A percentile compares a stretch with the other conserved stretches of the same genome.
Evolutionary conservation across 169 alveolate species (phyloP).

Genomic region (Theileria annulata): DNA sequence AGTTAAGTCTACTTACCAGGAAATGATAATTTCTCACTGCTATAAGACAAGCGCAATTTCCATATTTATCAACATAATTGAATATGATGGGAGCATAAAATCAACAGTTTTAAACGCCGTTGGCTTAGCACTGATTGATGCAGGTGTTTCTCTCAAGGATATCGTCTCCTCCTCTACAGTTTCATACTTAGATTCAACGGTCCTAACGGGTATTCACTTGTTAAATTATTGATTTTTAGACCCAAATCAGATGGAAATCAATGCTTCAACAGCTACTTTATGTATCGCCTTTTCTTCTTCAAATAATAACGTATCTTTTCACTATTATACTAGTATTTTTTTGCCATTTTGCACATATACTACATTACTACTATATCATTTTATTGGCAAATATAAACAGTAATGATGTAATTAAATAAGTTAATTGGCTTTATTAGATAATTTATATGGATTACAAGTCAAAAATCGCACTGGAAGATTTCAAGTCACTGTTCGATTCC

Average conservation of each 20-base stretch:
- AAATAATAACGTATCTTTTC: constrained; percentile 33
- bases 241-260: constrained; percentile 60
- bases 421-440: constrained; percentile 13
- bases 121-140: constrained; percentile 75
- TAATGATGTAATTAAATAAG: not conserved
- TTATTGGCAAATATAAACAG: not conserved
- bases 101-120: constrained; percentile 75
- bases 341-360: no score
- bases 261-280: constrained; percentile 48
- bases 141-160: constrained; percentile 77
- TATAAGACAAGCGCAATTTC: constrained; percentile 34
- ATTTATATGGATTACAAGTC: constrained; percentile 55
- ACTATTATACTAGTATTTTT: not conserved
- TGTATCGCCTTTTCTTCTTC: constrained; percentile 46
- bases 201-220: constrained; percentile 26
- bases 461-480: constrained; percentile 35
- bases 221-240: constrained; percentile 10
- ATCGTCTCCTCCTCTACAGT: constrained; percentile 73
- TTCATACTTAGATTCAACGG: constrained; percentile 52
- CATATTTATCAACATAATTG: constrained; percentile 55
- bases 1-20: constrained; percentile 38
- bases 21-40: constrained; percentile 36
- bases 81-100: constrained; percentile 73
- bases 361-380: not conserved
- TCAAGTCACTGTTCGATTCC: constrained; percentile 15